These are phyloP conservation scores for Rubia tinctorum DNA, from an alignment of 305 asterid genomes.

Conservation along the genomic window DNA sequence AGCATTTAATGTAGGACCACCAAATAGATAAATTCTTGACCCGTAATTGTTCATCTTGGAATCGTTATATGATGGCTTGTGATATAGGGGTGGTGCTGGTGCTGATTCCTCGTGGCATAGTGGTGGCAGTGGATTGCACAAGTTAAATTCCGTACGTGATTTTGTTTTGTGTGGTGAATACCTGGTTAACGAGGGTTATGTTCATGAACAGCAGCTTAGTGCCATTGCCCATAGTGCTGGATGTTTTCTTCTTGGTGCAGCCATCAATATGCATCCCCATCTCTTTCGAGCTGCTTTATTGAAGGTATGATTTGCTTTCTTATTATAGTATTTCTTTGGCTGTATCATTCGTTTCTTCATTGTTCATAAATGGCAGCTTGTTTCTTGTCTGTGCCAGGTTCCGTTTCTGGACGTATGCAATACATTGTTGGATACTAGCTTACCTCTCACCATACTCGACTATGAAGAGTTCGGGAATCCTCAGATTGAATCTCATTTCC, in stretches of 20 bases:
- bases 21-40: not conserved
- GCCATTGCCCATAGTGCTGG: slow-evolving; percentile 89
- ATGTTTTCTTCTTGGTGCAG: slow-evolving; percentile 75
- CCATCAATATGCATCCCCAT: slow-evolving; percentile 67
- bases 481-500: slow-evolving; percentile 39
- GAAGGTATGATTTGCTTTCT: slow-evolving; percentile 44
- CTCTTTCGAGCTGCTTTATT: slow-evolving; percentile 76
- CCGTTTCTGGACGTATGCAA: slow-evolving; percentile 87
- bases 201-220: slow-evolving; percentile 48
- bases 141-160: slow-evolving; percentile 72
- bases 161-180: slow-evolving; percentile 64
- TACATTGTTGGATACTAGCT: slow-evolving; percentile 68
- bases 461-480: slow-evolving; percentile 97
- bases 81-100: slow-evolving; percentile 84
- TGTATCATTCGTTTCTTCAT: not conserved
- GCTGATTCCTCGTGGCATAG: slow-evolving; percentile 73
- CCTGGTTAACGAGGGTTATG: slow-evolving; percentile 55
- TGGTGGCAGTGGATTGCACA: slow-evolving; percentile 66
- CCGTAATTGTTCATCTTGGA: not conserved
- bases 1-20: not conserved
- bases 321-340: not conserved
- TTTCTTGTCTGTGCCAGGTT: slow-evolving; percentile 45
- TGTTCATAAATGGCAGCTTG: not conserved
- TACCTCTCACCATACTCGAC: slow-evolving; percentile 86
- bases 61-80: not conserved